These are phyloP conservation scores for Oryza australiensis DNA, from an alignment of 176 grass and related monocot genomes.

Conservation along the genomic window DNA sequence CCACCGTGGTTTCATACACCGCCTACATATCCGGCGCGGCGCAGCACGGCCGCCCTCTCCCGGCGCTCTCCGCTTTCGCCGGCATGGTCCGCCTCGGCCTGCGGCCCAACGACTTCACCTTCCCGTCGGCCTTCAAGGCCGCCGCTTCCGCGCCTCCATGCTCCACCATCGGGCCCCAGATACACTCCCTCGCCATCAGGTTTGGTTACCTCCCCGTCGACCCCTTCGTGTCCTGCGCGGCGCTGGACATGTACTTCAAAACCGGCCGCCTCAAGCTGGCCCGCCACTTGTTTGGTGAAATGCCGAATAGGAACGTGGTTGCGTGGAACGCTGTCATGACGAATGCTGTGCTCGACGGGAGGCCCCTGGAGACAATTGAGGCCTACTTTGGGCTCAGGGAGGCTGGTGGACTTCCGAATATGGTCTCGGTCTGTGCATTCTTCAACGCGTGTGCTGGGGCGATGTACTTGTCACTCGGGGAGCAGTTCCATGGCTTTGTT, in stretches of 20 bases:
- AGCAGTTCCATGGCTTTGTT: conserved; percentile 64
- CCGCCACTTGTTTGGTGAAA: conserved; percentile 64
- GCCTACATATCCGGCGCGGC: conserved; percentile 71
- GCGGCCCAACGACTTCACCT: conserved; percentile 83
- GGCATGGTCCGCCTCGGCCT: conserved; percentile 68
- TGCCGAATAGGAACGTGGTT: conserved; percentile 59
- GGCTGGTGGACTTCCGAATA: conserved; percentile 41
- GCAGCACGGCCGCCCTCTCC: conserved; percentile 52
- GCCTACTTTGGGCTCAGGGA: conserved; percentile 54
- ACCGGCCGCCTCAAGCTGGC: conserved; percentile 47
- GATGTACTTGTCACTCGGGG: conserved; percentile 41
- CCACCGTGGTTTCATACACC: conserved; percentile 77
- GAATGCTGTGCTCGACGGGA: conserved; percentile 58
- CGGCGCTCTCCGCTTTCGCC: conserved; percentile 54
- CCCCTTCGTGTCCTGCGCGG: conserved; percentile 65
- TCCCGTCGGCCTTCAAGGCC: conserved; percentile 76
- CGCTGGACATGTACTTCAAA: conserved; percentile 89
- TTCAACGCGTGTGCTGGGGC: conserved; percentile 63
- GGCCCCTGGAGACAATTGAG: conserved; percentile 49
- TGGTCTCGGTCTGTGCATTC: conserved; percentile 71
- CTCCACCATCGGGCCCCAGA: conserved; percentile 22
- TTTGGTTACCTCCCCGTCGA: conserved; percentile 49
- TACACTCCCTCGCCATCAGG: conserved; percentile 49
- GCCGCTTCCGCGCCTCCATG: conserved; percentile 22
- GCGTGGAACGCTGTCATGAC: conserved; percentile 82